Evolutionary conservation across 2,329 filamentous ascomycete species (phyloP).

Genomic region (Phialemoniopsis sp.): DNA sequence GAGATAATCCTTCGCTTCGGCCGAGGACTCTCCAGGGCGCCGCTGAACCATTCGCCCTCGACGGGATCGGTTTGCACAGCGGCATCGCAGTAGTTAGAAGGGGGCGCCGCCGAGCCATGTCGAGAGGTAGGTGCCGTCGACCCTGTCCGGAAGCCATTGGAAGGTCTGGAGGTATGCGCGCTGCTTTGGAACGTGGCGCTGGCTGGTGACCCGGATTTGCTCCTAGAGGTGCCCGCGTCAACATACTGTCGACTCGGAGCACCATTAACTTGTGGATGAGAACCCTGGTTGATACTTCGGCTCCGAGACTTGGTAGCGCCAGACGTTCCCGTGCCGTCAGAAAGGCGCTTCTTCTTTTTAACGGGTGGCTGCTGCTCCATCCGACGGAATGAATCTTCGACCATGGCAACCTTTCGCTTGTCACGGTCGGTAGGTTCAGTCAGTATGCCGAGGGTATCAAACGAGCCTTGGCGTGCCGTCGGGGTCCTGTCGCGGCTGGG

Average conservation of each 20-base stretch:
- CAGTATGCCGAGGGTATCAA: constrained; percentile 55
- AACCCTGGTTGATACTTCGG: constrained; percentile 10
- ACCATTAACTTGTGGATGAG: constrained; percentile 12
- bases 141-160: constrained; percentile 15
- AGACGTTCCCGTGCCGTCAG: constrained; percentile 41
- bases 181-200: constrained; percentile 34
- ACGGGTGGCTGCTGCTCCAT: constrained; percentile 48
- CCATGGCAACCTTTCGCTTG: constrained; percentile 63
- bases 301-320: constrained; percentile 16
- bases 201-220: constrained; percentile 48
- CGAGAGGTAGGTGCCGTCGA: constrained; percentile 26
- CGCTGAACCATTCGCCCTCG: constrained; percentile 48
- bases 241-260: constrained; percentile 32
- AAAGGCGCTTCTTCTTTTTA: constrained; percentile 59
- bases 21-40: constrained; percentile 24
- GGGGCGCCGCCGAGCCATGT: constrained; percentile 30
- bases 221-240: constrained; percentile 48
- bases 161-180: constrained; percentile 17
- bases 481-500: constrained; percentile 64
- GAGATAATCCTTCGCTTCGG: constrained; percentile 46
- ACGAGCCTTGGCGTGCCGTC: constrained; percentile 50
- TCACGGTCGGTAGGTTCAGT: constrained; percentile 63
- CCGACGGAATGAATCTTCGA: constrained; percentile 59
- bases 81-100: constrained; percentile 44
- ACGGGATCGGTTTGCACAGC: constrained; percentile 52